Evolutionary conservation across 768 basidiomycete genomes (phyloP), one percentile per base, ranked within the genome.

Genomic region (Clitopilus hobsonii): DNA sequence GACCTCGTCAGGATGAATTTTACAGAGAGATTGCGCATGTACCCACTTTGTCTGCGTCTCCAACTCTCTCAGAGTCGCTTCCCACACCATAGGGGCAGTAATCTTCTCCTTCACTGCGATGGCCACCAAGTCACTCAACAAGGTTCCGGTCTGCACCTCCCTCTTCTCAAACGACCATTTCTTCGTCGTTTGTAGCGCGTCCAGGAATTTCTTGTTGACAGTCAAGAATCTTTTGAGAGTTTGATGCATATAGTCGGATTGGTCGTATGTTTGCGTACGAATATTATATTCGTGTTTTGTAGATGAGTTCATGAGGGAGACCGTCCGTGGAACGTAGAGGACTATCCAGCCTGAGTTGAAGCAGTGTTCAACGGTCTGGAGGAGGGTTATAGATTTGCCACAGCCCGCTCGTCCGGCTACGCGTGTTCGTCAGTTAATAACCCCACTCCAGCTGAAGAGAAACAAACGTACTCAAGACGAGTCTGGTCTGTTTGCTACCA

Each of bases 341-440:
- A 93, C 90, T 20, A 95, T 78, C 89, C 91, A 94, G 24, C 80
- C 79, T 20, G 81, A 77, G 2, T 77, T 68, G 8, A 78, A 61
- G 28, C 84, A 86, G 58, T 91, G 85, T 32, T 88, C 77, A 0
- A 90, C 83, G 0, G 87, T 79, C 67, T 97, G 94, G 7, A 94
- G 72, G 26, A 96, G 69, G 7, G 90, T 67, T 57, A 81, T 84
- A 54, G 87, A 90, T 71, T 96, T 97, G 38, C 94, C 94, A 53
- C 81, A 84, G 5, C 94, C 94, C 7, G 80, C 57, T 5, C 79
- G 71, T 13, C 94, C 94, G 57, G 84, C 86, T 93, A 62, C n/a
- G 11, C 53, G 59, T 51, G 47, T 52, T 29, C 24, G n/a, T 55
- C 49, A 38, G 41, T 3, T 20, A 16, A 20, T 4, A 3, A 16